Base-by-base conservation (phyloP, 192 early-diverging fungal genomes). In the Kappamyces sp. region DNA sequence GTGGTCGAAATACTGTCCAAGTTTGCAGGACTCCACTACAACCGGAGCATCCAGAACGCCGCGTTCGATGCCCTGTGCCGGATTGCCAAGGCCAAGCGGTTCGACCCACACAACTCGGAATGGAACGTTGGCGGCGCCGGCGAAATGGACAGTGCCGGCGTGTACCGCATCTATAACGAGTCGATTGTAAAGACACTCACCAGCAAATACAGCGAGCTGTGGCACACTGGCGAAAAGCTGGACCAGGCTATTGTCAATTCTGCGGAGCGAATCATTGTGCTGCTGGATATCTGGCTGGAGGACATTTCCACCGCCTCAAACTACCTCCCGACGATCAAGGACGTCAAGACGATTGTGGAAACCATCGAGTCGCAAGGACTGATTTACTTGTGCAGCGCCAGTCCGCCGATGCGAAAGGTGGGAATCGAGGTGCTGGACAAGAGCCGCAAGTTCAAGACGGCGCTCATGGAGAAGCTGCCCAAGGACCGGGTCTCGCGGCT, bases 1-100 rank as follows among this genome's bases (percentile, higher is more conserved):
- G 51, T 95, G 1, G 75, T 95, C 0, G 94, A 94, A 38, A 86
- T 90, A 60, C 64, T 99, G 23, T 75, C 84, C 12, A 73, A 86
- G 33, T 97, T 90, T 53, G 79, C 87, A 23, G 23, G 23, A 0
- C 72, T 91, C 2, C 93, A 95, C 70, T 77, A 83, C n/a, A 93
- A 99, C 69, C 84, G 87, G 38, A 77, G 84, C 32, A 73, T 99
- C 2, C 83, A 87, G 3, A 75, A 73, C 0, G 79, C 84, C 2
- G 73, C 90, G 3, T 64, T 81, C 7, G 67, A 75, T 23, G 87
- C 87, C 0, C 61, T 92, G 32, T 49, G 78, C 15, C 73, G 92
- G 5, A 82, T 93, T 10, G 80, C 87, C 2, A 49, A 67, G 31
- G 75, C 82, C 61, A 15, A 43, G 35, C 49, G 15, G 7, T 55